A percentile compares a stretch with the other conserved stretches of the same genome.
Evolutionary conservation across 345 rosid genomes (phyloP).

Genomic region (Salix udensis): DNA sequence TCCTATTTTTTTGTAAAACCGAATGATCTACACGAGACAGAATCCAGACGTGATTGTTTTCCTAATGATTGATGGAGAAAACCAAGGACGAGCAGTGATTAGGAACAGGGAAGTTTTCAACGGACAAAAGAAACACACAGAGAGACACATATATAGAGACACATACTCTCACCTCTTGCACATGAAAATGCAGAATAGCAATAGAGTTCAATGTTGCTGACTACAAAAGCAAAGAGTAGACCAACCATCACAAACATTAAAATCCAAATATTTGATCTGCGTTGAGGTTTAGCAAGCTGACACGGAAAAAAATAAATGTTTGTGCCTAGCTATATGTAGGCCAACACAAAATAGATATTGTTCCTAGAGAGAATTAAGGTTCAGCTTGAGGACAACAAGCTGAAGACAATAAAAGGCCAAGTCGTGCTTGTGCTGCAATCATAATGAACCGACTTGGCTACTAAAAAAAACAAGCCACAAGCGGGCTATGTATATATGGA

Average conservation of each 20-base stretch:
- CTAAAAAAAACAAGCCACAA: conserved; percentile 9
- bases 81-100: conserved; percentile 13
- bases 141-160: too few relatives aligned
- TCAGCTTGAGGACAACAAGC: conserved; percentile 28
- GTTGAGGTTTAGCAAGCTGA: not conserved
- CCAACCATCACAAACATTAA: not conserved
- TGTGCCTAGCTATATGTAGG: conserved; percentile 1
- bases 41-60: conserved; percentile 22
- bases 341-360: conserved; percentile 14
- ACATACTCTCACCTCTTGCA: not conserved
- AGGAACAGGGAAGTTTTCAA: conserved; percentile 4
- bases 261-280: not conserved
- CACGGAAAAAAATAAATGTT: not conserved
- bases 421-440: conserved; percentile 21
- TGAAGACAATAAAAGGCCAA: conserved; percentile 28
- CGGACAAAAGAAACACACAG: not conserved
- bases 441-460: conserved; percentile 17
- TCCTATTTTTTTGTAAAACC: not conserved
- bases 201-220: not conserved
- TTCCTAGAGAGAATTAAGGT: conserved; percentile 25
- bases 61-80: conserved; percentile 39
- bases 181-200: not conserved
- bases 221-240: conserved; percentile 3
- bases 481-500: not conserved
- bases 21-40: conserved; percentile 19